These are phyloP conservation scores for Sophora flavescens DNA, from an alignment of 306 rosid genomes.

Conservation along the genomic window DNA sequence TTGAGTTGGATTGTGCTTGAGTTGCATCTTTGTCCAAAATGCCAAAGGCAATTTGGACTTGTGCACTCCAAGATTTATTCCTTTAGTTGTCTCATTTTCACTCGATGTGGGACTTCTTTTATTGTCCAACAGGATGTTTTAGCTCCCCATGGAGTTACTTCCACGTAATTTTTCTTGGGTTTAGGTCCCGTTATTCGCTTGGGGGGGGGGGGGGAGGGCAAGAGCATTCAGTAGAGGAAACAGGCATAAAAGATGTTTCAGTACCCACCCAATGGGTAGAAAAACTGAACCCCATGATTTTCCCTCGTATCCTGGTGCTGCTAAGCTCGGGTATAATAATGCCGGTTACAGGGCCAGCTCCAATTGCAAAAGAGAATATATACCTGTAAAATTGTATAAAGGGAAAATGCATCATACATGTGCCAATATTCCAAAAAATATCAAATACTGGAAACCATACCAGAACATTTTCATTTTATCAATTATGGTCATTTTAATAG, in stretches of 20 bases:
- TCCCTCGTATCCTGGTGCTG: constrained; percentile 84
- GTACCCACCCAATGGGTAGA: constrained; percentile 83
- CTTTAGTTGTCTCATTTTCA: no score
- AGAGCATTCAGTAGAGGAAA: not conserved
- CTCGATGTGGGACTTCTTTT: no score
- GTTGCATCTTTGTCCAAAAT: no score
- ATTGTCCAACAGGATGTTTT: no score
- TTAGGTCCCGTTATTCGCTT: no score
- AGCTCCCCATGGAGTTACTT: no score
- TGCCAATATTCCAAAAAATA: constrained; percentile 4
- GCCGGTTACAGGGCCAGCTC: constrained; percentile 95
- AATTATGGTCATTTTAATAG: constrained; percentile 6
- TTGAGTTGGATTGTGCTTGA: no score
- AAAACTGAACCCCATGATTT: constrained; percentile 90
- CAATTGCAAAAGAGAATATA: constrained; percentile 83
- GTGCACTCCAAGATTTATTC: no score
- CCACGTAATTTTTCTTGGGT: no score
- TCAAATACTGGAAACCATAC: constrained; percentile 17
- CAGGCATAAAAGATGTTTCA: not conserved
- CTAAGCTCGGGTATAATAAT: constrained; percentile 90
- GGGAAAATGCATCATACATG: constrained; percentile 29
- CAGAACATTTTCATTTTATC: constrained; percentile 7
- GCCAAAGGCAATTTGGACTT: no score
- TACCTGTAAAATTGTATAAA: constrained; percentile 59
- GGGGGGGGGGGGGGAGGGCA: no score